Evolutionary conservation across 2,329 filamentous ascomycete genomes (phyloP).

Genomic region (Coleophoma crateriformis): DNA sequence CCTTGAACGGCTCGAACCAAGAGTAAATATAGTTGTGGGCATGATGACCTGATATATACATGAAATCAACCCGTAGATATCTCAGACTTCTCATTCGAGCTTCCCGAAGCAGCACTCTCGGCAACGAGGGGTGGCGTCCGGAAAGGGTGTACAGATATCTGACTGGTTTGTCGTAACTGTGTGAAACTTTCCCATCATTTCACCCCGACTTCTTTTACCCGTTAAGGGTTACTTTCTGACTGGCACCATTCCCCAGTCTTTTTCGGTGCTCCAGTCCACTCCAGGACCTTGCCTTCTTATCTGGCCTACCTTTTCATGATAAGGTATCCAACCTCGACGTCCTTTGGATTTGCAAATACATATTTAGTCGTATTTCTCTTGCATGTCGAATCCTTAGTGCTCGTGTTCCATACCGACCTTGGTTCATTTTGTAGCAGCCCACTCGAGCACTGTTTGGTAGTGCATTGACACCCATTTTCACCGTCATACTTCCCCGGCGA

Average conservation of each 20-base stretch:
- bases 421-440: too few relatives aligned
- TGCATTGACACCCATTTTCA: neutral
- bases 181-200: neutral
- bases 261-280: neutral
- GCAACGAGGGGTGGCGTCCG: neutral
- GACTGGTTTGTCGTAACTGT: neutral
- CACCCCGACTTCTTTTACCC: neutral
- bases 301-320: neutral
- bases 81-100: neutral
- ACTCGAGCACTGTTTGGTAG: too few relatives aligned
- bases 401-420: too few relatives aligned
- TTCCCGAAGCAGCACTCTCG: neutral
- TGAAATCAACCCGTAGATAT: neutral
- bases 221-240: neutral
- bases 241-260: neutral
- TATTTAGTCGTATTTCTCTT: neutral
- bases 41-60: neutral
- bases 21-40: neutral
- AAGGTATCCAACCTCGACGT: neutral
- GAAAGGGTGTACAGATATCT: neutral
- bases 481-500: constrained; percentile 1
- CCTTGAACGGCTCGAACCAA: neutral
- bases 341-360: neutral
- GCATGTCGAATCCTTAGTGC: neutral
- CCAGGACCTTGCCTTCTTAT: neutral